Evolutionary conservation across 2,329 filamentous ascomycete genomes (phyloP).

Genomic region (Microsporum canis): DNA sequence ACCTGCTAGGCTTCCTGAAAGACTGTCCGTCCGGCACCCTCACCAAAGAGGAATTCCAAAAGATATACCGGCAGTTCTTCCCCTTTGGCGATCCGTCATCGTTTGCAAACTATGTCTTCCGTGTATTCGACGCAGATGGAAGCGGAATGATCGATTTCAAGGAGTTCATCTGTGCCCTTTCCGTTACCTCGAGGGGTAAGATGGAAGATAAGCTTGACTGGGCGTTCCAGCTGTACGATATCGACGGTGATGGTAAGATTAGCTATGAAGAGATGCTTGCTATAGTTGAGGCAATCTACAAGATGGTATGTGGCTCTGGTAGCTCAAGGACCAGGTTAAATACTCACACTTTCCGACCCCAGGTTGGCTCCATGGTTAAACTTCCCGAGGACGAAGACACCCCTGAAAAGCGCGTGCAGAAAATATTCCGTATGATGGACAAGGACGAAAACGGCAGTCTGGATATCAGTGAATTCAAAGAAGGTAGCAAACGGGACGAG

Average conservation of each 20-base stretch:
- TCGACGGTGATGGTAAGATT: slow-evolving; percentile 97
- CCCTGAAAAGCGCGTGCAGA: slow-evolving; percentile 91
- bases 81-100: slow-evolving; percentile 94
- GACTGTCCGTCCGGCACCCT: slow-evolving; percentile 95
- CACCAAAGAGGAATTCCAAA: slow-evolving; percentile 97
- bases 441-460: slow-evolving; percentile 98
- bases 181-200: slow-evolving; percentile 91
- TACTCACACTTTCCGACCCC: slow-evolving; percentile 4
- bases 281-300: slow-evolving; percentile 98
- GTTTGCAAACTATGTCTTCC: slow-evolving; percentile 98
- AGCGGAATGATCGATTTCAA: slow-evolving; percentile 98
- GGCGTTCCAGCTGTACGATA: slow-evolving; percentile 99
- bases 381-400: slow-evolving; percentile 97
- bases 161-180: slow-evolving; percentile 96
- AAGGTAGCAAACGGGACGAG: slow-evolving; percentile 96
- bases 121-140: slow-evolving; percentile 96
- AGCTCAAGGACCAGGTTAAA: not conserved
- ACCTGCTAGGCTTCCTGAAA: slow-evolving; percentile 72
- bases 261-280: slow-evolving; percentile 98
- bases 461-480: slow-evolving; percentile 97
- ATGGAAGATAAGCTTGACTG: slow-evolving; percentile 99
- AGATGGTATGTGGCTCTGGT: slow-evolving; percentile 59
- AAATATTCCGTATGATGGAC: slow-evolving; percentile 99
- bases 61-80: slow-evolving; percentile 99
- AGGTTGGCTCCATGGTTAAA: slow-evolving; percentile 99